Percentiles rank a stretch among this genome's conserved stretches.
phyloP scores from a whole-genome alignment of 495 filamentous ascomycete genomes.

The Trichoderma virens region DNA sequence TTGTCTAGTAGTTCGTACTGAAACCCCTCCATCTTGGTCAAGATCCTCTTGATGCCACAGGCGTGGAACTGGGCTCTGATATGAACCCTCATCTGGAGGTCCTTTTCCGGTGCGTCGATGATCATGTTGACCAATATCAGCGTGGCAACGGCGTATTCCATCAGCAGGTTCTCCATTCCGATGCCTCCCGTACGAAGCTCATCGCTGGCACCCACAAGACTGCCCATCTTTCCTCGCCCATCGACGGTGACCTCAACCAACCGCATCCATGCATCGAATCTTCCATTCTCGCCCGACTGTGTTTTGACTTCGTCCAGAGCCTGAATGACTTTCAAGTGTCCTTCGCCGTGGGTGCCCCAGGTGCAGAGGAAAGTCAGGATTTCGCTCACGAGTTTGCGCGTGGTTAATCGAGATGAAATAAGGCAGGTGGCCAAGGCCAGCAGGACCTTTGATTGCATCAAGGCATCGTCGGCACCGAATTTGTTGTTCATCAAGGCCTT shows the following conservation, averaged over 20 bases:
- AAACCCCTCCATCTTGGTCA: constrained; percentile 96
- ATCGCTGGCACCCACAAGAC: constrained; percentile 91
- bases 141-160: constrained; percentile 97
- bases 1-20: constrained; percentile 98
- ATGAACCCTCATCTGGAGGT: constrained; percentile 86
- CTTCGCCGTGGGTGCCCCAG: constrained; percentile 79
- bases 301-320: constrained; percentile 88
- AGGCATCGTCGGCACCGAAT: constrained; percentile 95
- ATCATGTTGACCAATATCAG: constrained; percentile 96
- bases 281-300: constrained; percentile 84
- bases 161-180: constrained; percentile 96
- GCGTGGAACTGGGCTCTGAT: constrained; percentile 93
- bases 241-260: constrained; percentile 97
- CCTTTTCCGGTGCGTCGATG: constrained; percentile 80
- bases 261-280: constrained; percentile 98
- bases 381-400: constrained; percentile 91
- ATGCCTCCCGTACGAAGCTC: constrained; percentile 95
- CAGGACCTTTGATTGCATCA: constrained; percentile 81
- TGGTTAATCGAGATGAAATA: constrained; percentile 82
- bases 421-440: constrained; percentile 81
- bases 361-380: constrained; percentile 95
- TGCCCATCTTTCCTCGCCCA: constrained; percentile 96
- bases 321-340: constrained; percentile 90
- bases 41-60: constrained; percentile 89
- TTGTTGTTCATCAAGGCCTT: constrained; percentile 99